Evolutionary conservation across 2,329 filamentous ascomycete species (phyloP).

Genomic region (Aspergillus alliaceus): DNA sequence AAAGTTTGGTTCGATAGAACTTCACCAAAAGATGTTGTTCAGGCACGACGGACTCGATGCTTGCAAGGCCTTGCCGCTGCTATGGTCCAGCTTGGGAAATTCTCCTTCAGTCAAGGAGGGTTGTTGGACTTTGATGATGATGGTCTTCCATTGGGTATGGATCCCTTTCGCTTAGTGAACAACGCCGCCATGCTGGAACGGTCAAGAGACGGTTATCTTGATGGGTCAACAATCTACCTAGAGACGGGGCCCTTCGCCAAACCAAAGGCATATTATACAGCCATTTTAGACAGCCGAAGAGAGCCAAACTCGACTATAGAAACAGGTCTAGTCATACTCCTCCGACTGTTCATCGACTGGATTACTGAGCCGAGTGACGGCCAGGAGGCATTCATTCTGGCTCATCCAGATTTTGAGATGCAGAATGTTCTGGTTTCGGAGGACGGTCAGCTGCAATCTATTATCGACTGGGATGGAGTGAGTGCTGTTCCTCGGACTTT

Average conservation of each 20-base stretch:
- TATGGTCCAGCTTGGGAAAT: slow-evolving; percentile 21
- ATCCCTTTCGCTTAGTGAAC: slow-evolving; percentile 5
- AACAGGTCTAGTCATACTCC: slow-evolving; percentile 8
- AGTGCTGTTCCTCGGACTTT: slow-evolving; percentile 21
- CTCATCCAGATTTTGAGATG: slow-evolving; percentile 31
- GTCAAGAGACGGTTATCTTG: slow-evolving; percentile 2
- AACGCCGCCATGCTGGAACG: slow-evolving; percentile 13
- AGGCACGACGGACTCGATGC: slow-evolving; percentile 9
- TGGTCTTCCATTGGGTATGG: slow-evolving; percentile 5
- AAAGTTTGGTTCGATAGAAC: slow-evolving; percentile 25
- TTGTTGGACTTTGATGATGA: slow-evolving; percentile 10
- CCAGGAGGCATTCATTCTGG: slow-evolving; percentile 20
- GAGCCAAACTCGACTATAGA: background rate
- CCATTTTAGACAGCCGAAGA: slow-evolving; percentile 2
- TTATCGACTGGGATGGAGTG: slow-evolving; percentile 34
- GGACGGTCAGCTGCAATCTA: slow-evolving; percentile 24
- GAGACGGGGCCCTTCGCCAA: slow-evolving; percentile 8
- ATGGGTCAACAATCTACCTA: slow-evolving; percentile 14
- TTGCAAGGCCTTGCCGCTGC: slow-evolving; percentile 18
- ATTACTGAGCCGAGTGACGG: slow-evolving; percentile 11
- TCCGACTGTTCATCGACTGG: slow-evolving; percentile 18
- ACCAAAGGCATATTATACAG: slow-evolving; percentile 9
- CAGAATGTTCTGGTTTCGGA: slow-evolving; percentile 33
- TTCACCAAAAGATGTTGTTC: background rate
- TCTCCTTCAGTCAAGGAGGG: slow-evolving; percentile 14